phyloP scores from a whole-genome alignment of 805 yeast genomes.

The Kodamaea laetipori region DNA sequence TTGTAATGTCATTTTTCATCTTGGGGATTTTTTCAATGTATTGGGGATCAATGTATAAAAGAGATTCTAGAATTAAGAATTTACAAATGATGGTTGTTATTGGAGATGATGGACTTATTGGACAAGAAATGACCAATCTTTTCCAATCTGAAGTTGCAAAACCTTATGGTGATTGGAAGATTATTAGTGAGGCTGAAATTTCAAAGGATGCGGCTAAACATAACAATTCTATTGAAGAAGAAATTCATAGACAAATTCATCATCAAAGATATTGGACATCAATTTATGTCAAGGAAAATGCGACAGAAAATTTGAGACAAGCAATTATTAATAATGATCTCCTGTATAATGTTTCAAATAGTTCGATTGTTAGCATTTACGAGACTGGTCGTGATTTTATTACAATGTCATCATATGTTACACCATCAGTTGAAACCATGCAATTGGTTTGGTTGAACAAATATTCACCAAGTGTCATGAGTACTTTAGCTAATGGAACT shows the following conservation, averaged over 20 bases:
- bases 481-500: conserved; percentile 10
- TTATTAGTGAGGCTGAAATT: conserved; percentile 13
- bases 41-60: conserved; percentile 42
- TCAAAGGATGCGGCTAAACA: conserved; percentile 21
- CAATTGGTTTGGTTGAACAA: conserved; percentile 32
- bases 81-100: conserved; percentile 40
- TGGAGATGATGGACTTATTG: conserved; percentile 25
- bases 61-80: conserved; percentile 32
- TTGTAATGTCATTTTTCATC: conserved; percentile 24
- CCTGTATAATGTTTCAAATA: conserved; percentile 29
- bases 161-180: conserved; percentile 22
- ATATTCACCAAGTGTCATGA: conserved; percentile 19
- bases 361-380: conserved; percentile 44
- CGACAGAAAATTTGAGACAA: conserved; percentile 32
- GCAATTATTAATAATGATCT: conserved; percentile 44
- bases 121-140: background rate
- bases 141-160: background rate
- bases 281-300: conserved; percentile 26
- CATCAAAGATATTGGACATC: conserved; percentile 35
- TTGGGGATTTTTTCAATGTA: conserved; percentile 39
- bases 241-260: conserved; percentile 25
- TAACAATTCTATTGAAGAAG: conserved; percentile 18
- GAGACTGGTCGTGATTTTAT: conserved; percentile 67
- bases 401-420: conserved; percentile 44
- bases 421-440: conserved; percentile 44